Evolutionary conservation across 176 grass and related monocot species (phyloP).

Genomic region (Lolium perenne): DNA sequence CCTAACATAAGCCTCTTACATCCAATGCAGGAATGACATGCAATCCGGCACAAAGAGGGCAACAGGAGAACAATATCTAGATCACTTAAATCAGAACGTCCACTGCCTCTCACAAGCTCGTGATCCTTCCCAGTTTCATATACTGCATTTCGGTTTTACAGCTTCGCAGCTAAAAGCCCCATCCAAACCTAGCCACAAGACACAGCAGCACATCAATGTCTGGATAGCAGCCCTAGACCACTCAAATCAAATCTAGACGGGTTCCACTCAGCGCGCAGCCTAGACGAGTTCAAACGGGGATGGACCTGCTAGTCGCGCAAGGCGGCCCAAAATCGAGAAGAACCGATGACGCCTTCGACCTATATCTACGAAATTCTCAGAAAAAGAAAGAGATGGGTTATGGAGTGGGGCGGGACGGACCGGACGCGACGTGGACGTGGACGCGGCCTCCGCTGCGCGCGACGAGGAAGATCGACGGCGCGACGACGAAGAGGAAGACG

Average conservation of each 20-base stretch:
- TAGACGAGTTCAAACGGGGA: neutral
- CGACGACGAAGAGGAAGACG: constrained; percentile 72
- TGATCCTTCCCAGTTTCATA: neutral
- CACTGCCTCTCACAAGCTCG: neutral
- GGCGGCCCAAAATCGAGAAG: neutral
- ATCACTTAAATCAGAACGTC: neutral
- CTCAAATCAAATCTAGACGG: constrained; percentile 16
- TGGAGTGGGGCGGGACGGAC: constrained; percentile 38
- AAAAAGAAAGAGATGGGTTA: neutral
- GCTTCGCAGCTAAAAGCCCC: neutral
- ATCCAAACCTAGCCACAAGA: neutral
- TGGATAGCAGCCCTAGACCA: constrained; percentile 30
- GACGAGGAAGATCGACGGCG: constrained; percentile 62
- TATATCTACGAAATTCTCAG: neutral
- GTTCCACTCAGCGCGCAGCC: neutral
- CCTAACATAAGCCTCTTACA: neutral
- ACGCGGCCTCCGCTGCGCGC: constrained; percentile 54
- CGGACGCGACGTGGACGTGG: constrained; percentile 53
- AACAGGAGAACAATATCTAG: neutral
- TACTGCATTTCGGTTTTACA: neutral
- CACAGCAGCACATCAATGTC: neutral
- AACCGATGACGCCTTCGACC: neutral
- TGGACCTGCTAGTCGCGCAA: neutral
- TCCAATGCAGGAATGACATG: neutral
- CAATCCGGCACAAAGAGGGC: neutral